Conservation (phyloP, 2,329 filamentous ascomycete genomes). For the Neodidymelliopsis sp. region DNA sequence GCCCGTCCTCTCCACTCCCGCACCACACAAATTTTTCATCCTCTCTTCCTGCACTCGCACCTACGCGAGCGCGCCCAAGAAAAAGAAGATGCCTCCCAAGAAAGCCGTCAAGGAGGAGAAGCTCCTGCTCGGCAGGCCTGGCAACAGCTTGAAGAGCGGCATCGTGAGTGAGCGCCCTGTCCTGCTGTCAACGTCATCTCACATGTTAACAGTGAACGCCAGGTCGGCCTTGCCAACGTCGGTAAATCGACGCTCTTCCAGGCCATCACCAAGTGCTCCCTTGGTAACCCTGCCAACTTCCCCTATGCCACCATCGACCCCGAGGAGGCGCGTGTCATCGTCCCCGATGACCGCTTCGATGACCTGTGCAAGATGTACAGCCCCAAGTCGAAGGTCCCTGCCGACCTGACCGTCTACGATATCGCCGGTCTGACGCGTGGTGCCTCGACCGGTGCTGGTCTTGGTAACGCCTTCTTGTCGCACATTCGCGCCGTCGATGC, state of each 20-base stretch:
- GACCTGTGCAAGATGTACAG: conserved; percentile 97
- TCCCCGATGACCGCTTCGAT: conserved; percentile 94
- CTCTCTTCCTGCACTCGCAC: conserved; percentile 47
- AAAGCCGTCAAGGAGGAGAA: conserved; percentile 92
- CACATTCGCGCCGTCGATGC: conserved; percentile 98
- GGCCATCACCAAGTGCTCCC: conserved; percentile 95
- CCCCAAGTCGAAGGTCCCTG: conserved; percentile 95
- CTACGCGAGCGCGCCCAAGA: conserved; percentile 64
- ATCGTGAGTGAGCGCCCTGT: conserved; percentile 78
- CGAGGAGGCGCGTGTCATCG: conserved; percentile 96
- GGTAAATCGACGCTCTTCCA: conserved; percentile 99
- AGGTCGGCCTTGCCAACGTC: conserved; percentile 99
- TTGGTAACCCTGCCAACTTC: conserved; percentile 99
- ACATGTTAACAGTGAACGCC: conserved; percentile 53
- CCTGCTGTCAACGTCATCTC: conserved; percentile 43
- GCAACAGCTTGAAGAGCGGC: conserved; percentile 98
- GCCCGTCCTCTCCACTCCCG: conserved; percentile 50
- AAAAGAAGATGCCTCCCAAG: conserved; percentile 93
- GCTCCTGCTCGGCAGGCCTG: conserved; percentile 91
- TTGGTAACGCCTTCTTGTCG: conserved; percentile 97
- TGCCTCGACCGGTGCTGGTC: conserved; percentile 94
- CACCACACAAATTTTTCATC: conserved; percentile 50
- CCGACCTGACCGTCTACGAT: conserved; percentile 97
- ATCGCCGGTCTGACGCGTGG: conserved; percentile 96
- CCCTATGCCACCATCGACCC: conserved; percentile 99